Evolutionary conservation across 1,284 basidiomycete genomes (phyloP), one percentile per base, ranked within the genome.

Genomic region (Tilletia setariae): DNA sequence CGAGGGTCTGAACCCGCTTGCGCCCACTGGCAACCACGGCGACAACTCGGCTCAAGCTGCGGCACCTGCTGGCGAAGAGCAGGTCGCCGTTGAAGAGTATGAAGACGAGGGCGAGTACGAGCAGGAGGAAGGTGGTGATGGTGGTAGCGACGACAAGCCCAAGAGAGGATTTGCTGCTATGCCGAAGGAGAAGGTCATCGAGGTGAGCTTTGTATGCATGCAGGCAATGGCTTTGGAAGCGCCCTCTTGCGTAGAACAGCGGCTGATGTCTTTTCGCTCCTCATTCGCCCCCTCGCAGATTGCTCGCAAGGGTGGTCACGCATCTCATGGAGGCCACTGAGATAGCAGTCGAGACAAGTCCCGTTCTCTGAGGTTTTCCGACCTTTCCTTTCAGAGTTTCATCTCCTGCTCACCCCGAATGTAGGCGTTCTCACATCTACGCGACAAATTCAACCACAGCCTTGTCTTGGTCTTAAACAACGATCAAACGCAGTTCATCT

Each of bases 101-200:
- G 61, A 63, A 16, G 61, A 63, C 32, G 25, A 61, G 19, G 56
- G 32, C 25, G 28, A 7, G 15, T 28, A 61, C 56, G 61, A 63
- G 28, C 28, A 63, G 16, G 61, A 30, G 32, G 61, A 63, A 4
- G 61, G 25, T 21, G 19, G 9, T 25, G 44, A 42, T 16, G 44
- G 62, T 11, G 56, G 21, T 23, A 9, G 21, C n/a, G 56, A 28
- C 23, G 23, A 28, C 23, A 47, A 64, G 44, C 30, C 40, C 30
- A 64, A 64, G 62, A 13, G 62, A 15, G 40, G 62, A 9, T 47
- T 47, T 19, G 42, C 62, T 23, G 21, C 62, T 13, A 44, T 47
- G 42, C 42, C 62, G n/a, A 35, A 42, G 1, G 44, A 64, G 42
- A 2, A 25, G 1, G 42, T 44, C 35, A 35, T 15, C 9, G 44